phyloP scores from a whole-genome alignment of 2,329 filamentous ascomycete species.

The Penicillium fuscoglaucum region DNA sequence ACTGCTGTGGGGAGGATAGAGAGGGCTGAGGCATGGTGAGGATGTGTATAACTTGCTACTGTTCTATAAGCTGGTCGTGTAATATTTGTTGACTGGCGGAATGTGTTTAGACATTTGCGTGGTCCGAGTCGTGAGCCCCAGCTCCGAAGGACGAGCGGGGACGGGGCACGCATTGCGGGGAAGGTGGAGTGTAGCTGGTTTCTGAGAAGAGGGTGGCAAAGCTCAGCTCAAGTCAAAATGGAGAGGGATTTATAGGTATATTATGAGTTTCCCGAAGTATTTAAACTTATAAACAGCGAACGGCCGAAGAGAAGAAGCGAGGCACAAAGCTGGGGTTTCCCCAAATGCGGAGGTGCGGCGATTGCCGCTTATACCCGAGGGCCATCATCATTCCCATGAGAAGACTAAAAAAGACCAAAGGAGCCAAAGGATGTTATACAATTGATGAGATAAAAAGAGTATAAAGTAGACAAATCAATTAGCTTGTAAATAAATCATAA shows the following conservation, averaged over 20 bases:
- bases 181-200: conserved; percentile 11
- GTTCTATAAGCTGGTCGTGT: conserved; percentile 33
- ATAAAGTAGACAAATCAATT: neutral
- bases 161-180: conserved; percentile 42
- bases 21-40: conserved; percentile 78
- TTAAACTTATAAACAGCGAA: neutral
- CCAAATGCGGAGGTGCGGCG: conserved; percentile 41
- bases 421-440: neutral
- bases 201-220: neutral
- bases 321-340: conserved; percentile 18
- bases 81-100: conserved; percentile 2
- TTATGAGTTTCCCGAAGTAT: neutral
- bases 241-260: neutral
- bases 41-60: conserved; percentile 75
- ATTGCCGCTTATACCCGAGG: conserved; percentile 50
- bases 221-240: neutral
- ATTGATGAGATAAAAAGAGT: neutral
- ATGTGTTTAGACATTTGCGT: conserved; percentile 10
- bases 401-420: neutral
- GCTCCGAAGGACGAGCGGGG: conserved; percentile 42
- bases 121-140: conserved; percentile 32
- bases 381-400: conserved; percentile 14
- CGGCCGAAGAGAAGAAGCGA: conserved; percentile 12
- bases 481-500: neutral
- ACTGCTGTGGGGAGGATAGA: conserved; percentile 75